Conservation (phyloP, 768 basidiomycete species). For the Boletales sp. region DNA sequence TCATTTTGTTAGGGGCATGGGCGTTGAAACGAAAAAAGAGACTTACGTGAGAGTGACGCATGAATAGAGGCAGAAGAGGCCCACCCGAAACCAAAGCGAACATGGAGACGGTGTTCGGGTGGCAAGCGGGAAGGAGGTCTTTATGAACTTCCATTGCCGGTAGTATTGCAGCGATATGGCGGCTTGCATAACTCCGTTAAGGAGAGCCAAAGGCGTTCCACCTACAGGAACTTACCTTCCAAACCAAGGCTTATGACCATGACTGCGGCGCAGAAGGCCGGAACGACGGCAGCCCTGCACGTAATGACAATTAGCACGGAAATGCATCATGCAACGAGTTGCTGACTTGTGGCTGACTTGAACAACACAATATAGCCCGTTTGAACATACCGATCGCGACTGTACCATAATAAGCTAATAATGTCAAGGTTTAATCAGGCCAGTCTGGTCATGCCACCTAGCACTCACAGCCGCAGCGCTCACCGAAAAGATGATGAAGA, state of each 20-base stretch:
- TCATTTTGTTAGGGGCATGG: background rate
- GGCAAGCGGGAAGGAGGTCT: constrained; percentile 40
- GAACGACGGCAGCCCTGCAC: constrained; percentile 32
- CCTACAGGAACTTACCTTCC: constrained; percentile 36
- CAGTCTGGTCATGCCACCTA: constrained; percentile 10
- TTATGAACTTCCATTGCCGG: constrained; percentile 36
- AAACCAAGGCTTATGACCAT: constrained; percentile 40
- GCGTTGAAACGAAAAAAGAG: background rate
- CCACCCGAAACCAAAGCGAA: constrained; percentile 37
- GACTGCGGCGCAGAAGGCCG: constrained; percentile 42
- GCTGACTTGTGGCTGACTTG: constrained; percentile 36
- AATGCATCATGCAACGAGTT: constrained; percentile 2
- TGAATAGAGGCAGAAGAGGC: constrained; percentile 44
- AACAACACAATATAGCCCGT: constrained; percentile 52
- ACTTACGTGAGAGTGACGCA: constrained; percentile 42
- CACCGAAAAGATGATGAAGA: constrained; percentile 40
- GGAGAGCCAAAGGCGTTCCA: background rate
- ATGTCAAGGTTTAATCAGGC: constrained; percentile 10
- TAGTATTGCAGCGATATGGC: constrained; percentile 43
- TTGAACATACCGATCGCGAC: constrained; percentile 23
- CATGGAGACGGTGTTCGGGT: constrained; percentile 31
- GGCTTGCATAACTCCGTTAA: constrained; percentile 27
- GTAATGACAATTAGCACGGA: constrained; percentile 16
- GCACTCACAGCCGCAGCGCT: constrained; percentile 37
- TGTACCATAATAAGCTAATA: constrained; percentile 15